Evolutionary conservation across 164 flowering plant genomes (phyloP).

Genomic region (Vitis labrusca): DNA sequence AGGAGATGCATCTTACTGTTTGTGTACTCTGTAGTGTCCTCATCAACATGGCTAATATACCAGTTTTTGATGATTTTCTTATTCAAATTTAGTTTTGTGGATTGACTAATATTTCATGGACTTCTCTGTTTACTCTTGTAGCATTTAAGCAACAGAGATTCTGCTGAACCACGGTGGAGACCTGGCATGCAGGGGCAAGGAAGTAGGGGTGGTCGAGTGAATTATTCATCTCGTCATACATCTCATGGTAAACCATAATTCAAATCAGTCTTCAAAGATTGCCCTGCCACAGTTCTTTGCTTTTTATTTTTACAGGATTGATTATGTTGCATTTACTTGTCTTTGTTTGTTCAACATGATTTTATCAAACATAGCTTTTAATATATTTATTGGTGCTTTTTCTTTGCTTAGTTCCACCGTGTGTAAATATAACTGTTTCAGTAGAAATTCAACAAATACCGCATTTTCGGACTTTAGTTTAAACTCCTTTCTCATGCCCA

Average conservation of each 20-base stretch:
- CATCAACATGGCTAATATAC: no score
- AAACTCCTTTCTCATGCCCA: neutral
- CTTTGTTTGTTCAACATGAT: conserved; percentile 1
- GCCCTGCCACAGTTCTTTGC: neutral
- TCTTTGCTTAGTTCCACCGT: neutral
- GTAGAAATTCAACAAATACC: neutral
- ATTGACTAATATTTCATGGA: neutral
- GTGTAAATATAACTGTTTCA: neutral
- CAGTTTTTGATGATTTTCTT: no score
- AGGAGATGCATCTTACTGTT: no score
- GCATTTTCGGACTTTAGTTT: neutral
- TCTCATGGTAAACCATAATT: conserved; percentile 51
- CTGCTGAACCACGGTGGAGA: conserved; percentile 67
- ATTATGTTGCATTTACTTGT: neutral
- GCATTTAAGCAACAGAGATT: conserved; percentile 58
- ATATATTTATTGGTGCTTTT: neutral
- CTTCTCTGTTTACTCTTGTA: conserved; percentile 24
- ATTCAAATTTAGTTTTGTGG: no score
- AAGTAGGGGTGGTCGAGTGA: conserved; percentile 57
- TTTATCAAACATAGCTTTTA: neutral
- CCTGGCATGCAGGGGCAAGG: conserved; percentile 61
- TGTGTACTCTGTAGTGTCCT: no score
- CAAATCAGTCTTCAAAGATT: neutral
- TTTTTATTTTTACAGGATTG: neutral
- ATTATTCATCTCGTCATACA: conserved; percentile 45